These are phyloP conservation scores for Bisporella sp. DNA, from an alignment of 2,329 filamentous ascomycete genomes.

Conservation along the genomic window DNA sequence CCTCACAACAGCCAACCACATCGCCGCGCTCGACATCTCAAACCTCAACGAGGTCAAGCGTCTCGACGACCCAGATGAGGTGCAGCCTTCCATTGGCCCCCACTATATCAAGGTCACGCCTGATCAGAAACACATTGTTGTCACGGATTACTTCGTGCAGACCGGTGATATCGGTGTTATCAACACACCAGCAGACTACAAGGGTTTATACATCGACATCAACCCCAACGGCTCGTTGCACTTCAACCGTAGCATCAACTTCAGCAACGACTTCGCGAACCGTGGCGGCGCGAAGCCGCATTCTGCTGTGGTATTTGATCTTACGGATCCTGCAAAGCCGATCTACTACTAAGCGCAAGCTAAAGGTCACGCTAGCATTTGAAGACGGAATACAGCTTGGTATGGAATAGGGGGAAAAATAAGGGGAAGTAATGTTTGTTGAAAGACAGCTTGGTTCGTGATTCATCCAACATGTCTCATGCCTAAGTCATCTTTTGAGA, in stretches of 20 bases:
- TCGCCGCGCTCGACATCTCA: conserved; percentile 54
- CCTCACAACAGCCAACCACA: conserved; percentile 53
- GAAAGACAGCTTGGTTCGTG: too few species aligned
- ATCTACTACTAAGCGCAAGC: conserved; percentile 34
- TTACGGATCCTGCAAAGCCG: conserved; percentile 46
- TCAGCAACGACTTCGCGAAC: conserved; percentile 43
- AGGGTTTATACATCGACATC: conserved; percentile 55
- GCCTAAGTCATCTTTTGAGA: too few species aligned
- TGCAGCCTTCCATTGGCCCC: conserved; percentile 52
- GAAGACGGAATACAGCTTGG: too few species aligned
- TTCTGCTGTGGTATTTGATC: conserved; percentile 39
- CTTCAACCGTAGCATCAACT: conserved; percentile 56
- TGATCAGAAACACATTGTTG: conserved; percentile 56
- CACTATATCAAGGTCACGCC: conserved; percentile 60
- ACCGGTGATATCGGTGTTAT: conserved; percentile 49
- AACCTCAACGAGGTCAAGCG: conserved; percentile 53
- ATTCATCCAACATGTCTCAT: too few species aligned
- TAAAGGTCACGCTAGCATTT: too few species aligned
- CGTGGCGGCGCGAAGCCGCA: conserved; percentile 36
- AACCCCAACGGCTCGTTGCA: conserved; percentile 43
- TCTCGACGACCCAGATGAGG: conserved; percentile 51
- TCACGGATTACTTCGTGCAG: conserved; percentile 62
- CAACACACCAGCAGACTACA: conserved; percentile 50
- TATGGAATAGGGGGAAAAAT: too few species aligned
- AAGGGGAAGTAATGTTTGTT: too few species aligned